Evolutionary conservation across 2,329 filamentous ascomycete genomes (phyloP), one percentile per base, ranked within the genome.

Genomic region (Xylaria sp.): DNA sequence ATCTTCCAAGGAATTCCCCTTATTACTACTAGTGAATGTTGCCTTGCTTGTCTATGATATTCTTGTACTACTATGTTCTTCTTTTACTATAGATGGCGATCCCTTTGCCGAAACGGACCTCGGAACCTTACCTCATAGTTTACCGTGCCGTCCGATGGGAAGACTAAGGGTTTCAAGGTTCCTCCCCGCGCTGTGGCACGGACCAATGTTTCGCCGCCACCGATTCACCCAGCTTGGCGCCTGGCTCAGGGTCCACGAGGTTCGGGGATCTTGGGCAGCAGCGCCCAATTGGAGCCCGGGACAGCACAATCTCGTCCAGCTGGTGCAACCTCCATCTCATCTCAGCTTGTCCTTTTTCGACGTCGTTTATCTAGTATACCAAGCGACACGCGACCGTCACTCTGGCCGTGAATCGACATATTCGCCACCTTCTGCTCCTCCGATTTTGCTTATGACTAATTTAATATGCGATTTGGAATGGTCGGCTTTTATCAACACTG

Each of bases 251-350:
- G 31, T 44, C 49, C 66, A 70, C 65, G 46, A 53, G 59, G 54
- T 69, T 63, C 54, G 63, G 58, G 51, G 65, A 51, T 61, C 61
- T 71, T 69, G 69, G 69, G 69, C 69, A 71, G 64, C 69, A 70
- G 69, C 63, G 67, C 69, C 69, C 69, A 71, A 71, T 71, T 71
- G 69, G 69, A 67, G 64, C 67, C 67, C 64, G 62, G 61, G 57
- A 46, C 54, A 28, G 63, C 54, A 53, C 64, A 46, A 65, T 66
- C 66, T 65, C 63, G 53, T 54, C 69, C 63, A 65, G 69, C 67
- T 65, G 67, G 69, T 66, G 64, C 69, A 68, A 69, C 69, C 54
- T 69, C 36, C 61, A 71, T 71, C 64, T 71, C 67, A 71, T 71
- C 67, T 69, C 64, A 71, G 67, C 69, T 67, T 46, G 58, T 56